A percentile compares a stretch with the other conserved stretches of the same genome.
Conservation (phyloP, 441 rosid species). For the Corymbia calophylla region DNA sequence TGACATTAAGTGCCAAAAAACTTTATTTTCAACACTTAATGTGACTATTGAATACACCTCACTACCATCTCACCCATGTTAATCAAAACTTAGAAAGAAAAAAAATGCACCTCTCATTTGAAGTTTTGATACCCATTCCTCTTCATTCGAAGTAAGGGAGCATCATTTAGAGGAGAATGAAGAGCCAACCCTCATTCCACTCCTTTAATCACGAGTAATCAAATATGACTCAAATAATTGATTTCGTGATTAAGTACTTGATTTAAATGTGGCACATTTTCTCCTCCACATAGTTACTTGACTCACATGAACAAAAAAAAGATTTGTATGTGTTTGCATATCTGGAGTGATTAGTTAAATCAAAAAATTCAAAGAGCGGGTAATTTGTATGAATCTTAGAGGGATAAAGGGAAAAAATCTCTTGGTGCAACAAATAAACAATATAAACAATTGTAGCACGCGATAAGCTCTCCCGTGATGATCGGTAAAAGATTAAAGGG, state of each 20-base stretch:
- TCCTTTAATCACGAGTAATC: not conserved
- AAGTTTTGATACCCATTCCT: not conserved
- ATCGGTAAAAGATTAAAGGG: too few species aligned
- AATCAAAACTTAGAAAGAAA: not conserved
- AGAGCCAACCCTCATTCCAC: not conserved
- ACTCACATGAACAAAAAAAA: not conserved
- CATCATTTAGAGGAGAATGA: not conserved
- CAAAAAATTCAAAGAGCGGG: rapidly evolving
- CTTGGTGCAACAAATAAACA: not conserved
- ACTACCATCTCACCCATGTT: not conserved
- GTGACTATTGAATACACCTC: not conserved
- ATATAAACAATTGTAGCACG: not conserved
- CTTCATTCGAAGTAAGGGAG: not conserved
- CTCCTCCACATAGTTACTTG: not conserved
- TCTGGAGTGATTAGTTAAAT: not conserved
- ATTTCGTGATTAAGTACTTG: not conserved
- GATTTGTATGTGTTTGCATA: not conserved
- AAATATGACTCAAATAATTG: not conserved
- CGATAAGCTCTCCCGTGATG: not conserved
- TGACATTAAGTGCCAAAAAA: not conserved
- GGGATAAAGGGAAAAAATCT: not conserved
- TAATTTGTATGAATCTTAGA: not conserved
- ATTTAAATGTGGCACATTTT: not conserved
- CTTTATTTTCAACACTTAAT: not conserved
- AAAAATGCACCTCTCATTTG: not conserved